Conservation (phyloP, 1,284 basidiomycete species). For the Melanopsichium pennsylvanicum region DNA sequence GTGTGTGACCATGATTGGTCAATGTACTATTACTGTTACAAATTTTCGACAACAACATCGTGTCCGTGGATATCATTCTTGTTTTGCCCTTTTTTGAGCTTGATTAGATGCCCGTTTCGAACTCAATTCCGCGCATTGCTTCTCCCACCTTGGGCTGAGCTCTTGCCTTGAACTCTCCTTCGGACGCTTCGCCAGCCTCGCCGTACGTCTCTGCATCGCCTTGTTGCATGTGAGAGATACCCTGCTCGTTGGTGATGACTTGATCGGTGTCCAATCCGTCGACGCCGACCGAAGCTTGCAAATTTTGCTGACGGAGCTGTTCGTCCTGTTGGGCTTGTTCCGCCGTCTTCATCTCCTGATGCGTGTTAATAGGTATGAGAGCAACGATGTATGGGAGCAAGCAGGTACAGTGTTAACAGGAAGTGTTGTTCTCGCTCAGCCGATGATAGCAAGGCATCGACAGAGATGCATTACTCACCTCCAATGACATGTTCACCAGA, state of each 20-base stretch:
- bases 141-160: constrained; percentile 45
- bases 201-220: constrained; percentile 31
- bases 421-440: too few relatives aligned
- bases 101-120: constrained; percentile 31
- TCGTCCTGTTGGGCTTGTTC: constrained; percentile 28
- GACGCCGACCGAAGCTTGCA: constrained; percentile 30
- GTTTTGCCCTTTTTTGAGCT: not conserved
- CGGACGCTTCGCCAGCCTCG: constrained; percentile 28
- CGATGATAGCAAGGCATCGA: too few relatives aligned
- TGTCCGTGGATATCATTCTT: not conserved
- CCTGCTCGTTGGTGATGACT: constrained; percentile 17
- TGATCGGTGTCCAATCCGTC: constrained; percentile 30
- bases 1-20: too few relatives aligned
- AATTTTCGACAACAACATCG: not conserved
- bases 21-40: constrained; percentile 22
- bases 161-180: constrained; percentile 46
- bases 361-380: not conserved
- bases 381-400: too few relatives aligned
- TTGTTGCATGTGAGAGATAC: constrained; percentile 26
- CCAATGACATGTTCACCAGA: constrained; percentile 27
- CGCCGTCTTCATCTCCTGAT: constrained; percentile 35
- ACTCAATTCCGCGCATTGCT: constrained; percentile 46
- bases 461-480: constrained; percentile 10
- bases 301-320: constrained; percentile 30
- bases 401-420: too few relatives aligned